Evolutionary conservation across 2,329 filamentous ascomycete genomes (phyloP), one percentile per base, ranked within the genome.

Genomic region (Trichoderma sp.): DNA sequence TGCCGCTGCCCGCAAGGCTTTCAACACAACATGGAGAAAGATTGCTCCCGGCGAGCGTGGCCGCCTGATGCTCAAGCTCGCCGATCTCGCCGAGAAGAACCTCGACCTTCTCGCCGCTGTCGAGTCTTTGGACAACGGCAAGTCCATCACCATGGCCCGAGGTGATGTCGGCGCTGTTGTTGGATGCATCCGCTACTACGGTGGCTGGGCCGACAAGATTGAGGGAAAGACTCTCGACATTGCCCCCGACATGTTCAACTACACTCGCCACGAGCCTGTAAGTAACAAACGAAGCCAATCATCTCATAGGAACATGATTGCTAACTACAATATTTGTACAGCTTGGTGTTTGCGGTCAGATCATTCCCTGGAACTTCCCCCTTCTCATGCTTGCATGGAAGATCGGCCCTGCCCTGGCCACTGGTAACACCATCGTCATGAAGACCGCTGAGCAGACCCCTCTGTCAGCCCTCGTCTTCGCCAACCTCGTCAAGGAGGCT

Each of bases 191-290:
- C 90, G 94, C 82, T 98, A 84, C 80, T 84, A 84, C 78, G 94
- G 88, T 79, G 94, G 94, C 73, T 97, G 92, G 91, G 93, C 94
- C 78, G 94, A 97, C 87, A 97, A 97, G 90, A 91, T 96, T 75
- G 87, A 91, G 82, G 94, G 94, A 82, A 94, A 95, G 86, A 93
- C 94, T 71, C 90, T 96, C 75, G 93, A 97, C 78, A 92, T 93
- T 76, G 85, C 88, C 78, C 88, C 89, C 72, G 91, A 93, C 75
- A 93, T 91, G 82, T 94, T 97, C 85, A 91, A 93, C 85, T 97
- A 96, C 85, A 94, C 93, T 74, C 79, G 79, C 78, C 88, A 90
- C 76, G 93, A 97, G 87, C 93, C 94, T 11, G 85, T 88, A 80
- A 76, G 86, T 82, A 23, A 32, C 13, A 26, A 6, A 2, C 1